Evolutionary conservation across 2,329 filamentous ascomycete genomes (phyloP).

Genomic region (Phaeomoniella chlamydospora): DNA sequence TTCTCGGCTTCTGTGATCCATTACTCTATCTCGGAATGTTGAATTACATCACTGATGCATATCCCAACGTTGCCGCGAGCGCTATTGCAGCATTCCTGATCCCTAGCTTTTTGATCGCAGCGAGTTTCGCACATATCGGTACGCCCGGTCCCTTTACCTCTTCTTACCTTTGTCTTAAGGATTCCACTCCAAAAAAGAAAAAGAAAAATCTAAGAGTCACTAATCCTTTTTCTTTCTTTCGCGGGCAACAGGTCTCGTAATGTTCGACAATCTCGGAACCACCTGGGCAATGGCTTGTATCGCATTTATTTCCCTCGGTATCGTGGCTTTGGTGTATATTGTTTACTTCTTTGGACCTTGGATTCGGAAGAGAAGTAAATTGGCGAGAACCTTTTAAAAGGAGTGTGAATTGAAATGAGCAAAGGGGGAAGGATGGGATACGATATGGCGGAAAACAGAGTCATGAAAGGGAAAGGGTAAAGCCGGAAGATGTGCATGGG

Average conservation of each 20-base stretch:
- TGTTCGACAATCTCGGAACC: conserved; percentile 22
- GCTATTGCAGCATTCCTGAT: conserved; percentile 29
- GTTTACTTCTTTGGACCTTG: conserved; percentile 24
- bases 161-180: too few relatives aligned
- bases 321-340: conserved; percentile 25
- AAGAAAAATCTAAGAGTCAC: too few relatives aligned
- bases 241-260: too few relatives aligned
- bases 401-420: too few relatives aligned
- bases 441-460: too few relatives aligned
- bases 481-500: too few relatives aligned
- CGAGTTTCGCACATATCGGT: conserved; percentile 24
- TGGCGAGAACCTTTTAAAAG: conserved; percentile 13
- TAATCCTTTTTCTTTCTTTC: too few relatives aligned
- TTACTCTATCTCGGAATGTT: conserved; percentile 29
- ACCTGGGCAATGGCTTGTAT: conserved; percentile 27
- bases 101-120: conserved; percentile 26
- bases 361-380: conserved; percentile 18
- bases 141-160: conserved; percentile 9
- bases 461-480: too few relatives aligned
- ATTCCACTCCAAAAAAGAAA: too few relatives aligned
- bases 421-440: too few relatives aligned
- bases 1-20: conserved; percentile 26
- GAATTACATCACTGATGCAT: conserved; percentile 28
- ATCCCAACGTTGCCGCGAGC: conserved; percentile 25
- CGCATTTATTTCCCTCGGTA: conserved; percentile 23